Evolutionary conservation across 2,329 filamentous ascomycete genomes (phyloP), one percentile per base, ranked within the genome.

Genomic region (Colletotrichum destructivum): DNA sequence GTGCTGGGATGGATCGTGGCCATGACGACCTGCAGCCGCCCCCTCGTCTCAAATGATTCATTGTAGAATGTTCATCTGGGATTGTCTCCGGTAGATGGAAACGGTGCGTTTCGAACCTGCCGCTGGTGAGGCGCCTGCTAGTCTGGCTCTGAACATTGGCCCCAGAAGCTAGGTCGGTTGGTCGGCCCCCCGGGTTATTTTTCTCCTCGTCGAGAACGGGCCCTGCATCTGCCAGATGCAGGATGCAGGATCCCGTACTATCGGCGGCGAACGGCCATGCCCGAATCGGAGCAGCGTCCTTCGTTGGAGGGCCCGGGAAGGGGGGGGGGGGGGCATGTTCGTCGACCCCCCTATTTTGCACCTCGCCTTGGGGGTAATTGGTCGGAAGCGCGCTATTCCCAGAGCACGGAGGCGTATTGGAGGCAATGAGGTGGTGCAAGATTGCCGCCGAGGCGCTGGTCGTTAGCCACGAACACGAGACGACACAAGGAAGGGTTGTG

Each of bases 171-270:
- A 60, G 56, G 23, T 16, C 56, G 56, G 8, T n/a, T n/a, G 46
- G 31, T 31, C 31, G 8, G 31, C 31, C 40, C 46, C n/a, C 54
- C 38, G 49, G 49, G 49, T 44, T 63, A 35, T 63, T 63, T 63
- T 21, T 11, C 31, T 31, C 18, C 31, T 23, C 59, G 18, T 52
- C 46, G n/a, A 49, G 35, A 49, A 51, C 15, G 31, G 46, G 31
- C 60, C 31, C 31, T 51, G 56, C 56, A 66, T 61, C 47, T 66
- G 62, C 49, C 68, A 61, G 38, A 57, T 62, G 56, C 62, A 66
- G 67, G 31, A 31, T 31, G 31, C 31, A 31, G 31, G 31, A 7
- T 31, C 31, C 31, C 31, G 67, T 62, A 61, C 67, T 40, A 57
- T 57, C 38, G 55, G 55, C 18, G 35, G 4, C 55, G 40, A 42